Base-by-base conservation (phyloP, 2,329 filamentous ascomycete genomes). In the Ophiostoma angusticollis region DNA sequence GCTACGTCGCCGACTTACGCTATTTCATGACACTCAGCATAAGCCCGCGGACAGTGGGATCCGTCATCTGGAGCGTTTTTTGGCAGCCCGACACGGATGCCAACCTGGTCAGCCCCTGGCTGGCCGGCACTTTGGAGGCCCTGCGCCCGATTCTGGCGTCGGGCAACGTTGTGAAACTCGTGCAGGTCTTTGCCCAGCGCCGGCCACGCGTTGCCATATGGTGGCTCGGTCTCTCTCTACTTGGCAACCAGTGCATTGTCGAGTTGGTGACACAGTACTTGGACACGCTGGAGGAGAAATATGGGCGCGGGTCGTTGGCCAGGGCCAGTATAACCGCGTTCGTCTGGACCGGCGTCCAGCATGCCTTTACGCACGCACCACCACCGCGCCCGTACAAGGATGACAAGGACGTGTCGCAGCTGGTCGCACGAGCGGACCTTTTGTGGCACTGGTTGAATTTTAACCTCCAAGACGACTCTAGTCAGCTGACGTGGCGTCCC, bases 21-120 rank as follows among this genome's bases (percentile, higher is more conserved):
- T 55, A 54, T 35, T 50, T 54, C 42, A 55, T 55, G 53, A 55
- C 53, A 13, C 47, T 55, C 32, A 55, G 53, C 40, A 51, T 53
- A 48, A 47, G 51, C 19, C 50, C 47, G 14, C 39, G 44, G 22
- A 42, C 48, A 14, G 34, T 55, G 14, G 48, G 47, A 2, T 46
- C 53, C 22, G 45, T 54, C 9, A 29, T 53, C 14, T 55, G 53
- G 53, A 52, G 52, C 32, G 46, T 55, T 23, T 55, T 55, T 24
- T 55, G 53, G 53, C 50, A 53, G 34, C 53, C 53, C 11, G 47
- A 48, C 18, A 45, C 54, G 7, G 46, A 50, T n/a, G 54, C 52
- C 35, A 54, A 53, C 30, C 47, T 55, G 3, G 53, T 52, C 17
- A 53, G 49, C 31, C 53, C 53, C 13, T 55, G 53, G 53, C 31